Evolutionary conservation across 768 basidiomycete genomes (phyloP), one percentile per base, ranked within the genome.

Genomic region (Russula virescens): DNA sequence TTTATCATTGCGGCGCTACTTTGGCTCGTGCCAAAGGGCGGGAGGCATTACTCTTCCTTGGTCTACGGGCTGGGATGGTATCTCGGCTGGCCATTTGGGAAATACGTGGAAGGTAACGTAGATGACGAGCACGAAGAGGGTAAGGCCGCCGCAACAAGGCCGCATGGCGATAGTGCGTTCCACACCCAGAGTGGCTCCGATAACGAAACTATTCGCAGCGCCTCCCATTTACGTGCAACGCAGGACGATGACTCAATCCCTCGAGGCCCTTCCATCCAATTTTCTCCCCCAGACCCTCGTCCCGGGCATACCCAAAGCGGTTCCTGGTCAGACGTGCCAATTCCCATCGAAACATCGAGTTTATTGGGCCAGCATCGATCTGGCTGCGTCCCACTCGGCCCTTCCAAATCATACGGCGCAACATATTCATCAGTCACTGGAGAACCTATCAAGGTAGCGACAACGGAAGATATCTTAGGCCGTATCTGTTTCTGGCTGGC

Each of bases 61-160:
- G 78, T 98, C 6, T 93, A 85, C 69, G 97, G 97, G 16, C 76
- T 99, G 26, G 94, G 94, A 7, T 97, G 94, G 91, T 99, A 99
- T 73, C 82, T 98, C 57, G 83, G 84, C 23, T 98, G 97, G 97
- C 97, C 97, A 2, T 99, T 99, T 71, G 95, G 97, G 21, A 98
- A 98, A 74, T 99, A 98, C 72, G 92, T 99, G 52, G 94, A 98
- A 73, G 92, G 94, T 13, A 86, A 87, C 63, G 72, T 78, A 42
- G 73, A 77, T 4, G 70, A 70, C 11, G 49, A 58, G 2, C n/a
- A 53, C 19, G 62, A 58, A 9, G 77, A 73, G 10, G 81, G 79
- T 26, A 74, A 80, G 40, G 72, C 78, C 43, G 63, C 71, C 25
- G 71, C 75, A 7, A 72, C 75, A 7, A 72, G 71, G 21, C 76